A percentile compares a stretch with the other conserved stretches of the same genome.
These are phyloP conservation scores for Hypoxylon sp. DNA, from an alignment of 2,329 filamentous ascomycete species.

Conservation along the genomic window DNA sequence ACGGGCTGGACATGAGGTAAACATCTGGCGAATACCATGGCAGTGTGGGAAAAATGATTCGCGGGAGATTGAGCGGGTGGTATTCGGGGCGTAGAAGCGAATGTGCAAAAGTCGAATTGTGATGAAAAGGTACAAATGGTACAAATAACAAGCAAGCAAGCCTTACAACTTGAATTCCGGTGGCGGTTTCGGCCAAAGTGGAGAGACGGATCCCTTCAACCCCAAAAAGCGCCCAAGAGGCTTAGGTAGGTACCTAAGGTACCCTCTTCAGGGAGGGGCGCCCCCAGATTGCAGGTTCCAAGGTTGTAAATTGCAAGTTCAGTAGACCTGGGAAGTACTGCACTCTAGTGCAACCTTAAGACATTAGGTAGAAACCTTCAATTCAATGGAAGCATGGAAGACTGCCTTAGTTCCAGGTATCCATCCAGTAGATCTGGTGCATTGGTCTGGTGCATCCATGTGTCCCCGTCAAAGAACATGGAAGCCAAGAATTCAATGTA, in stretches of 20 bases:
- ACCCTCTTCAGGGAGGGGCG: conserved; percentile 3
- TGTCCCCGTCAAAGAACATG: no score
- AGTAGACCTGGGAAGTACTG: neutral
- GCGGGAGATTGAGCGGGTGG: conserved; percentile 39
- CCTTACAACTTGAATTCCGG: conserved; percentile 39
- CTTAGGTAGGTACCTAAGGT: conserved; percentile 4
- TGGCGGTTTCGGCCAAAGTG: conserved; percentile 45
- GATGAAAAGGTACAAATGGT: conserved; percentile 41
- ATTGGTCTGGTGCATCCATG: no score
- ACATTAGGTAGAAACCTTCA: no score
- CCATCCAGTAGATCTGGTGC: no score
- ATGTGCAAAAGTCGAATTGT: conserved; percentile 38
- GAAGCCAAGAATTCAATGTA: no score
- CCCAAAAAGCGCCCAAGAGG: neutral
- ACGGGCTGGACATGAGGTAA: conserved; percentile 69
- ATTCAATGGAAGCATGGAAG: no score
- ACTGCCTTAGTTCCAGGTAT: no score
- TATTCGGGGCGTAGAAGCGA: conserved; percentile 33
- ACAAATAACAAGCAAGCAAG: conserved; percentile 18
- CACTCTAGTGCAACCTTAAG: neutral
- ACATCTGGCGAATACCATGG: conserved; percentile 62
- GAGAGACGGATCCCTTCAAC: conserved; percentile 16
- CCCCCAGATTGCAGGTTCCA: no score
- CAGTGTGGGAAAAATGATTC: conserved; percentile 46
- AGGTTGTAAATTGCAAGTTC: neutral